These are phyloP conservation scores for Cardamine chenopodiifolia DNA, from an alignment of 345 rosid species.

Conservation along the genomic window DNA sequence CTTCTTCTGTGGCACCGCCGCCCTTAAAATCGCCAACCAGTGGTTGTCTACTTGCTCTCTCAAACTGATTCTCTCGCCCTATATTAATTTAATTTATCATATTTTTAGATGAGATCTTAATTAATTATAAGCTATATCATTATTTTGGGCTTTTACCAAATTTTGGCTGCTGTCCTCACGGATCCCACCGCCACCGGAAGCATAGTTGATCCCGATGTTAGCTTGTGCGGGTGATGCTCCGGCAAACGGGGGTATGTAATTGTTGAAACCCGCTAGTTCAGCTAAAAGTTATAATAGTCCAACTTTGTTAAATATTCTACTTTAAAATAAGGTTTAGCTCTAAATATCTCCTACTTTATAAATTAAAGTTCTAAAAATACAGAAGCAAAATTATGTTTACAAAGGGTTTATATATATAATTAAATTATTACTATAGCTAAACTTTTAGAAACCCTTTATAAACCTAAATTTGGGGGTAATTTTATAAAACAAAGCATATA, in stretches of 20 bases:
- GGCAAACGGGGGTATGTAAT: constrained; percentile 48
- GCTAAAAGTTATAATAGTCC: constrained; percentile 36
- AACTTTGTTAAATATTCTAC: background rate
- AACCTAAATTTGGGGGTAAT: background rate
- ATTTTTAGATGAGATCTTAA: background rate
- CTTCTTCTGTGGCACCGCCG: constrained; percentile 21
- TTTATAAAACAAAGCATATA: background rate
- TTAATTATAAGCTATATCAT: background rate
- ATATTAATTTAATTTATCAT: background rate
- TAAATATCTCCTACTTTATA: background rate
- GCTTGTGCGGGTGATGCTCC: constrained; percentile 33
- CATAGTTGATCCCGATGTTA: constrained; percentile 60
- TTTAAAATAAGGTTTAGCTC: background rate
- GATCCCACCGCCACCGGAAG: constrained; percentile 70
- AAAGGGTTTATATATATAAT: background rate
- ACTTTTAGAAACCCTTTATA: background rate
- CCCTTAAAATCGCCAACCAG: constrained; percentile 25
- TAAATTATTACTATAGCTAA: background rate
- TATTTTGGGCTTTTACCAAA: constrained; percentile 40
- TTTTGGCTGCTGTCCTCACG: constrained; percentile 51
- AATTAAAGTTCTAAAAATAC: background rate
- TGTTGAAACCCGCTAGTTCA: constrained; percentile 47
- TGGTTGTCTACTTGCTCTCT: constrained; percentile 52
- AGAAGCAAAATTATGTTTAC: too few species aligned
- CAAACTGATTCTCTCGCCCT: constrained; percentile 55